phyloP scores from a whole-genome alignment of 2,329 filamentous ascomycete species.

The Hymenoscyphus repandus region DNA sequence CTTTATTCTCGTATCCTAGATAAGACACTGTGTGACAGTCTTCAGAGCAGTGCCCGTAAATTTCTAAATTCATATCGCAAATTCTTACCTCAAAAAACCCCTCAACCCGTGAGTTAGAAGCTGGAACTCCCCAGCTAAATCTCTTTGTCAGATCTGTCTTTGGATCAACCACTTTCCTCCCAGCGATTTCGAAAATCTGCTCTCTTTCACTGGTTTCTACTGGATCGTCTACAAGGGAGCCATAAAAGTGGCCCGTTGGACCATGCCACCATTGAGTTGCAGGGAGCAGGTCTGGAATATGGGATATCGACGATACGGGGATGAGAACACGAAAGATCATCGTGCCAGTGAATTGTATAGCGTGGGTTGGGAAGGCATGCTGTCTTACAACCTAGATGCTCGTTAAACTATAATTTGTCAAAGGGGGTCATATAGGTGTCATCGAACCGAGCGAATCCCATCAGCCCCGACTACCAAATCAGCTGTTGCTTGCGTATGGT shows the following conservation, averaged over 20 bases:
- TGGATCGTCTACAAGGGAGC: constrained; percentile 35
- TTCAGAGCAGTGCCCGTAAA: too few species aligned
- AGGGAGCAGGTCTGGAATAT: constrained; percentile 27
- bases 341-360: constrained; percentile 43
- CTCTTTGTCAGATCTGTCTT: constrained; percentile 27
- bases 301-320: constrained; percentile 32
- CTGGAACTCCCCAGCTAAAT: constrained; percentile 36
- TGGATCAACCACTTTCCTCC: constrained; percentile 32
- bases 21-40: too few species aligned
- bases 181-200: constrained; percentile 36
- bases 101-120: constrained; percentile 33
- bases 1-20: too few species aligned
- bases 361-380: constrained; percentile 37
- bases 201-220: constrained; percentile 21
- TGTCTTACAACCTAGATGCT: constrained; percentile 35
- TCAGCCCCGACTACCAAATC: constrained; percentile 48
- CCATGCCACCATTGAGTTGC: constrained; percentile 41
- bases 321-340: constrained; percentile 43
- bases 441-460: constrained; percentile 43
- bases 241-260: constrained; percentile 38
- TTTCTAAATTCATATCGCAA: too few species aligned
- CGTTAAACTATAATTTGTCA: too few species aligned
- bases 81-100: constrained; percentile 31
- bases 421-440: neutral
- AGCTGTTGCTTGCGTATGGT: constrained; percentile 35